These are phyloP conservation scores for Colletotrichum liriopes DNA, from an alignment of 2,329 filamentous ascomycete species.

Conservation along the genomic window DNA sequence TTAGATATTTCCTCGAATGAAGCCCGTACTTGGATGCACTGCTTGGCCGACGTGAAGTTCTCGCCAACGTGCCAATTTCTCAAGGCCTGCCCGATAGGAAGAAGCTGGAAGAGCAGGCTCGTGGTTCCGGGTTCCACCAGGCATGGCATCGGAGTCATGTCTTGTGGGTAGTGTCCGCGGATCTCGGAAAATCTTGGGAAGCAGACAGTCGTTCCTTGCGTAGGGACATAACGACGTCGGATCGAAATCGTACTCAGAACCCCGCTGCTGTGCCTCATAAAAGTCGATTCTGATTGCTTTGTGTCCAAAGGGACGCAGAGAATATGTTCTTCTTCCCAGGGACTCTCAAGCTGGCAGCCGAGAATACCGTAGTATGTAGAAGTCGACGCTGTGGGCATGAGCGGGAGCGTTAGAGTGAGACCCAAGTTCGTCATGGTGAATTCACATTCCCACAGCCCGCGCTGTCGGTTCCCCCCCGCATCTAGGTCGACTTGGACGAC, in stretches of 20 bases:
- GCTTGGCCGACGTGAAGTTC: too few relatives aligned
- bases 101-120: too few relatives aligned
- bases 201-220: too few relatives aligned
- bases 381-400: background rate
- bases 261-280: background rate
- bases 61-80: too few relatives aligned
- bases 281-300: background rate
- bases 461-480: background rate
- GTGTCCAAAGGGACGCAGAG: background rate
- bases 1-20: background rate
- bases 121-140: too few relatives aligned
- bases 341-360: background rate
- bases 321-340: too few relatives aligned
- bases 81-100: too few relatives aligned
- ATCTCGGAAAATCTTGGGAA: too few relatives aligned
- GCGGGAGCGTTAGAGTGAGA: background rate
- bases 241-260: background rate
- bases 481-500: background rate
- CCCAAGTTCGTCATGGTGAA: background rate
- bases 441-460: background rate
- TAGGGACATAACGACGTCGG: background rate
- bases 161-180: too few relatives aligned
- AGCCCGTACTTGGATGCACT: background rate
- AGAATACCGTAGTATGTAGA: background rate
- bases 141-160: too few relatives aligned